Base-by-base conservation (phyloP, 495 filamentous ascomycete genomes). In the Daldinia childiae region DNA sequence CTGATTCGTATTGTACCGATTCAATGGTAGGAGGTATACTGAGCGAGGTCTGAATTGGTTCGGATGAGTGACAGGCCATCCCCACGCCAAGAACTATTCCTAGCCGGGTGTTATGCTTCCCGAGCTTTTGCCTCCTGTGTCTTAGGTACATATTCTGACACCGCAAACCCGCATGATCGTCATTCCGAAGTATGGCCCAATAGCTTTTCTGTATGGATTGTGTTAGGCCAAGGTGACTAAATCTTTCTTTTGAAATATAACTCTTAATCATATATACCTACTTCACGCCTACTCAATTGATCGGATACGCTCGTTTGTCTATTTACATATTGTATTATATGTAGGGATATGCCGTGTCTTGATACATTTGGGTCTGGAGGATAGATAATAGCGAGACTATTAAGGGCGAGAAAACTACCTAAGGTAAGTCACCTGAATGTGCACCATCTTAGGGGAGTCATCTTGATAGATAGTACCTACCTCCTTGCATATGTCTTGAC, bases 121-220 rank as follows among this genome's bases (percentile, higher is more conserved):
- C 64, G 55, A 66, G 29, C 12, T 30, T 7, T 17, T 41, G 39
- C n/a, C 39, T 41, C 39, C 39, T 1, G 15, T 41, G 39, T 41
- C 39, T 12, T 34, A 34, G 24, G 41, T 52, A 48, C 63, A 48
- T 45, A 59, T 56, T 60, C 71, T 60, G 67, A 71, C 41, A 76
- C 67, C 19, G 27, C 43, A 64, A 73, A 70, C 58, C 64, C 68
- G 71, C 74, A 26, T 71, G 74, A 76, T 76, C 74, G 64, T 24
- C 74, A 51, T 74, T 50, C 73, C 66, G 71, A 65, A 48, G 36
- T 8, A 36, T 62, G 41, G 12, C 54, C 58, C 65, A 65, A 73
- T 61, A 8, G 21, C 30, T 36, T 58, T 2, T 12, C 17, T 8
- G 26, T 48, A 60, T 26, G 17, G 17, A 34, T 45, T 14, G 21